Evolutionary conservation across 306 rosid genomes (phyloP).

Genomic region (Mucuna pruriens): DNA sequence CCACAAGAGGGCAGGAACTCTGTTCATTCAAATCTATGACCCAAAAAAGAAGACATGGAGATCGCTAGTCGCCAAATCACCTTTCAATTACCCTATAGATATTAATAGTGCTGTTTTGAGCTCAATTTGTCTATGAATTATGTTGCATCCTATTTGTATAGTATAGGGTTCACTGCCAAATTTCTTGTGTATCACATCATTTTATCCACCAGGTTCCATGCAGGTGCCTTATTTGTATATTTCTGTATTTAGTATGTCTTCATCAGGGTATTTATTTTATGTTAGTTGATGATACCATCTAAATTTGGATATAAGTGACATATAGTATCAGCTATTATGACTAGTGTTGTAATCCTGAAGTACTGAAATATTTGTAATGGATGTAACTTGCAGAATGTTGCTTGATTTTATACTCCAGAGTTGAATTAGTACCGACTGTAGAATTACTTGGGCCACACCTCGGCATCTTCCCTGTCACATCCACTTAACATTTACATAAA

Average conservation of each 20-base stretch:
- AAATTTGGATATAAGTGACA: neutral
- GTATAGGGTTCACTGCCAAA: constrained; percentile 31
- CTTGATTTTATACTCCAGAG: neutral
- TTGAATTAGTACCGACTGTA: neutral
- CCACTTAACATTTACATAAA: neutral
- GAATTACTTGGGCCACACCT: neutral
- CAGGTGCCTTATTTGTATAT: constrained; percentile 37
- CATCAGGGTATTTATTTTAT: constrained; percentile 12
- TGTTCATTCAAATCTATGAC: constrained; percentile 80
- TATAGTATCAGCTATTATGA: constrained; percentile 32
- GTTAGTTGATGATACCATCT: constrained; percentile 26
- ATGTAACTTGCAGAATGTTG: constrained; percentile 3
- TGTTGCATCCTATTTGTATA: constrained; percentile 24
- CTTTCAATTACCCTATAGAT: constrained; percentile 61
- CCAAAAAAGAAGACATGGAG: constrained; percentile 83
- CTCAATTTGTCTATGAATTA: constrained; percentile 63
- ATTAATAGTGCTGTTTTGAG: constrained; percentile 67
- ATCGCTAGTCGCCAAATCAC: constrained; percentile 62
- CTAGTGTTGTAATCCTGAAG: constrained; percentile 29
- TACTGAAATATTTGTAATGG: constrained; percentile 27
- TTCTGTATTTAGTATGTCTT: constrained; percentile 32
- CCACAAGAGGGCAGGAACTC: constrained; percentile 58
- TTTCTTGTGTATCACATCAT: constrained; percentile 39
- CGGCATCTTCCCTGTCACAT: neutral
- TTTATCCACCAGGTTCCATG: constrained; percentile 30